These are phyloP conservation scores for Acer saccharum DNA, from an alignment of 345 rosid genomes.

Conservation along the genomic window DNA sequence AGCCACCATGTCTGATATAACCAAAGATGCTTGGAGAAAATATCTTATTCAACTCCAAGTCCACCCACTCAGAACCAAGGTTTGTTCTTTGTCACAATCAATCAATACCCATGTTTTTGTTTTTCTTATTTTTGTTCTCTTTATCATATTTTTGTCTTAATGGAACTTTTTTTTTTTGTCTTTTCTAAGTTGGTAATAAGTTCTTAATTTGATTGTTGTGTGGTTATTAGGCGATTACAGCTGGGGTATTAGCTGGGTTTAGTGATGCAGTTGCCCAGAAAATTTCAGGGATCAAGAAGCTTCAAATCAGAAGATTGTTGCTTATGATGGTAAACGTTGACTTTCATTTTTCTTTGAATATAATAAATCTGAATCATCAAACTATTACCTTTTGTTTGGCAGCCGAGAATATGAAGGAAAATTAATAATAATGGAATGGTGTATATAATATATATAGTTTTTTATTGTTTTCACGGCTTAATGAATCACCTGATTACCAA, in stretches of 20 bases:
- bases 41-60: conserved; percentile 85
- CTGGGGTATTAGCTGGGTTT: conserved; percentile 75
- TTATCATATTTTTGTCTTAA: neutral
- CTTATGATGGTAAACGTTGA: conserved; percentile 63
- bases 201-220: conserved; percentile 12
- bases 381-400: neutral
- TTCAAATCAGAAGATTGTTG: conserved; percentile 71
- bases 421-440: neutral
- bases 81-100: conserved; percentile 14
- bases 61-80: conserved; percentile 89
- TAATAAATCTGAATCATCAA: neutral
- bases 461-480: neutral
- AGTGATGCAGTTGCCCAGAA: conserved; percentile 87
- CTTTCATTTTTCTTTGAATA: conserved; percentile 5
- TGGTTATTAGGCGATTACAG: conserved; percentile 65
- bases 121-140: neutral
- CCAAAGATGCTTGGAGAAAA: conserved; percentile 84
- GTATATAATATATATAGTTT: neutral
- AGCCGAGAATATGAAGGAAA: conserved; percentile 15
- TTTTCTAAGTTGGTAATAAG: neutral
- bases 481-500: neutral
- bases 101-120: conserved; percentile 9
- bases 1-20: conserved; percentile 62
- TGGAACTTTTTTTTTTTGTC: neutral
- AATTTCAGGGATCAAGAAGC: conserved; percentile 71